A percentile compares a stretch with the other conserved stretches of the same genome.
These are phyloP conservation scores for Hortaea werneckii DNA, from an alignment of 2,329 filamentous ascomycete species.

Conservation along the genomic window DNA sequence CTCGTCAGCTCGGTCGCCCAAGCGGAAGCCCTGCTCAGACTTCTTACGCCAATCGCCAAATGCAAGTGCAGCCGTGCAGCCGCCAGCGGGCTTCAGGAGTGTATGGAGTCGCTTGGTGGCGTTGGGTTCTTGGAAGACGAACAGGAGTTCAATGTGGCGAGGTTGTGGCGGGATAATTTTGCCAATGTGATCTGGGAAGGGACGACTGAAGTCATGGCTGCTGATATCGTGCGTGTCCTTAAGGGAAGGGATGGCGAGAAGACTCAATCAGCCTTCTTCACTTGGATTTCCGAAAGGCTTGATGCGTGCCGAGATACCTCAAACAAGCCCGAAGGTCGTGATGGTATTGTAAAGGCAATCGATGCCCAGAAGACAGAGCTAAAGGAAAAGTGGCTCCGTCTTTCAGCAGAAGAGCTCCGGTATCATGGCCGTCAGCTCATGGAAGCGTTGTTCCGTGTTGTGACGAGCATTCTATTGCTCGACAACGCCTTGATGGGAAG, in stretches of 20 bases:
- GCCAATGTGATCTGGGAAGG: constrained; percentile 9
- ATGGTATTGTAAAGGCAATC: no score
- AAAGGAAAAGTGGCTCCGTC: no score
- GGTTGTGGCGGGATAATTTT: constrained; percentile 6
- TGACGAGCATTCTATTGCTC: no score
- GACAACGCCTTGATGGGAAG: no score
- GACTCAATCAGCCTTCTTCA: no score
- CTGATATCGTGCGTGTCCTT: constrained; percentile 5
- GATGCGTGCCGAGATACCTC: no score
- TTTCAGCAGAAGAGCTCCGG: no score
- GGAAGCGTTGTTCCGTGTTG: no score
- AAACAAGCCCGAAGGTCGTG: no score
- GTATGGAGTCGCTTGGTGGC: constrained; percentile 9
- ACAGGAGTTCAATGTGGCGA: constrained; percentile 8
- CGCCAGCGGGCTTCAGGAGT: constrained; percentile 9
- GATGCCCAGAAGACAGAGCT: no score
- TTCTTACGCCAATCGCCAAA: constrained; percentile 11
- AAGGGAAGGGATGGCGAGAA: background rate
- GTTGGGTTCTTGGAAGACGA: constrained; percentile 11
- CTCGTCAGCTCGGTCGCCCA: constrained; percentile 4
- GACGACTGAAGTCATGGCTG: constrained; percentile 7
- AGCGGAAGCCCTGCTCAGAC: constrained; percentile 9
- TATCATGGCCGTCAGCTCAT: no score
- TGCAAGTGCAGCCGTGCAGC: constrained; percentile 8
- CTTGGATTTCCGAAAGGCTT: no score